Conservation (phyloP, 1,139 yeast genomes). For the Scheffersomyces lignicola region DNA sequence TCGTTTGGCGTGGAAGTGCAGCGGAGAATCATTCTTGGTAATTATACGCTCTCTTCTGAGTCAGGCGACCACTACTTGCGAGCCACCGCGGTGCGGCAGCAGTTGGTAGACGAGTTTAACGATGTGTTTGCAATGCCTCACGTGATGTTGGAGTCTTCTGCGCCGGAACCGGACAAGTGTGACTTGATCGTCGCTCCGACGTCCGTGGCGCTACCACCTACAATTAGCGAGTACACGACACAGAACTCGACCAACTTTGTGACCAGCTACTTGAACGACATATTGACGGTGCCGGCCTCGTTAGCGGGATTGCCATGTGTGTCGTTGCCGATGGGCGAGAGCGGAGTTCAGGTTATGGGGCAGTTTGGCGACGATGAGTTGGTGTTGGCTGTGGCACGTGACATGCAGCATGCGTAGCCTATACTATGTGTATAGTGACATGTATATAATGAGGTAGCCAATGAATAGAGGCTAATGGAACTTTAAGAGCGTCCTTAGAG, state of each 20-base stretch:
- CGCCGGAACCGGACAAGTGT: no score
- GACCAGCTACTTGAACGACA: conserved; percentile 74
- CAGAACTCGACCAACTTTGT: conserved; percentile 46
- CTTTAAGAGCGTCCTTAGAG: no score
- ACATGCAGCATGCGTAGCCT: no score
- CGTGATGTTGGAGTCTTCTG: conserved; percentile 33
- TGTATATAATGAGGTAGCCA: background rate
- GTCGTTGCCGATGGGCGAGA: conserved; percentile 59
- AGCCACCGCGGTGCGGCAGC: conserved; percentile 69
- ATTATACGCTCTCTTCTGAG: conserved; percentile 74
- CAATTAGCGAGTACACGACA: conserved; percentile 40
- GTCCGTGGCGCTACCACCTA: conserved; percentile 59
- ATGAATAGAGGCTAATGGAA: no score
- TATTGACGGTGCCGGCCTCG: conserved; percentile 86
- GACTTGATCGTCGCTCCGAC: conserved; percentile 81
- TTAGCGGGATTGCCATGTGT: conserved; percentile 89
- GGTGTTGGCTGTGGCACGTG: conserved; percentile 46
- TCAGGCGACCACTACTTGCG: conserved; percentile 78
- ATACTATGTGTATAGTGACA: background rate
- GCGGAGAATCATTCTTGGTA: conserved; percentile 80
- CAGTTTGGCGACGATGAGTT: conserved; percentile 80
- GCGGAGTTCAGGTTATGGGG: conserved; percentile 76
- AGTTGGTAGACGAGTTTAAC: conserved; percentile 66
- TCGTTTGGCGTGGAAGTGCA: conserved; percentile 84
- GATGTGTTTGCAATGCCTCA: conserved; percentile 56